phyloP scores from a whole-genome alignment of 2,329 filamentous ascomycete genomes.

The Fusarium secorum region DNA sequence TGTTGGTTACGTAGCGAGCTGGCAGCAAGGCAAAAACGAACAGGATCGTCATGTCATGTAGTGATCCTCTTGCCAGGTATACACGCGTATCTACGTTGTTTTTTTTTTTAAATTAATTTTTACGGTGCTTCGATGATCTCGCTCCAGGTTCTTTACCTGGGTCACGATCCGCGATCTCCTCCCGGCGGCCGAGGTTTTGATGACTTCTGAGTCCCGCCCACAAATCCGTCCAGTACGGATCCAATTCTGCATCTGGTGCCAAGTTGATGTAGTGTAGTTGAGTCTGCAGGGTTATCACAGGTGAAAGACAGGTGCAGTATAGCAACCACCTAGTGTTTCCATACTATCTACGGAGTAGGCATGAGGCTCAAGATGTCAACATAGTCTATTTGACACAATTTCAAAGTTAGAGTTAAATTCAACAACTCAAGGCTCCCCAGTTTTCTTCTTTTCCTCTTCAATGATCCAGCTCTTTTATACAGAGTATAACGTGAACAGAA shows the following conservation, averaged over 20 bases:
- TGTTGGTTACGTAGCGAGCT: constrained; percentile 25
- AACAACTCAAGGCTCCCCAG: too few species aligned
- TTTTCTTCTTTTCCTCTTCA: neutral
- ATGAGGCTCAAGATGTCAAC: neutral
- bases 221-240: constrained; percentile 19
- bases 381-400: neutral
- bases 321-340: neutral
- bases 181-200: constrained; percentile 19
- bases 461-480: constrained; percentile 1
- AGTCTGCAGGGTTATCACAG: constrained; percentile 32
- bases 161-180: constrained; percentile 18
- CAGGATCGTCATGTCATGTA: neutral
- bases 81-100: neutral
- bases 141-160: neutral
- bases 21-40: constrained; percentile 13
- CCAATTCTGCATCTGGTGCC: constrained; percentile 31
- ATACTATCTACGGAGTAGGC: neutral
- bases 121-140: neutral
- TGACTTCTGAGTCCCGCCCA: constrained; percentile 10
- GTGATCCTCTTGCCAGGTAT: neutral
- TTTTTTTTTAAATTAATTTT: neutral
- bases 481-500: neutral
- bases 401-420: neutral
- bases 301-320: constrained; percentile 28
- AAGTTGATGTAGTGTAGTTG: constrained; percentile 36